Percentiles rank a stretch among this genome's conserved stretches.
Conservation (phyloP, 345 rosid genomes). For the Ricinus communis region DNA sequence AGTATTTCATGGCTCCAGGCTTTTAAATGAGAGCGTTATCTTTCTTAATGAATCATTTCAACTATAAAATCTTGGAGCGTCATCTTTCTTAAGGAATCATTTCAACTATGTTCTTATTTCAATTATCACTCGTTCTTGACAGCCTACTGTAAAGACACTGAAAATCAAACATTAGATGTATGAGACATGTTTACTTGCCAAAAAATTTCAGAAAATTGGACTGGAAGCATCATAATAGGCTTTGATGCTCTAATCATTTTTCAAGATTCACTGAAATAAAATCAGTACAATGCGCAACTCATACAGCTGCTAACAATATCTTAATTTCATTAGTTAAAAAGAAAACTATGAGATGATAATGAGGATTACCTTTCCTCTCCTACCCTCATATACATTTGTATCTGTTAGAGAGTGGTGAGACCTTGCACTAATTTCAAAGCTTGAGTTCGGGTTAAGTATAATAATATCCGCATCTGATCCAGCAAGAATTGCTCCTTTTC, state of each 20-base stretch:
- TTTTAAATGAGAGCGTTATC: not conserved
- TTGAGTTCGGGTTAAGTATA: slow-evolving; percentile 81
- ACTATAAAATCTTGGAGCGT: too few relatives aligned
- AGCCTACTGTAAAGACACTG: not conserved
- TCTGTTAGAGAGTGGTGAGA: slow-evolving; percentile 84
- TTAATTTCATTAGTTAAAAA: not conserved
- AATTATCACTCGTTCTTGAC: not conserved
- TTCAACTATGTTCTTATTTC: too few relatives aligned
- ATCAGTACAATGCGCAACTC: not conserved
- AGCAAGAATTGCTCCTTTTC: slow-evolving; percentile 86
- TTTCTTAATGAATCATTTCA: too few relatives aligned
- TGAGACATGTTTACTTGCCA: not conserved
- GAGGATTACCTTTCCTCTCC: slow-evolving; percentile 66
- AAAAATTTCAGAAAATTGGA: not conserved
- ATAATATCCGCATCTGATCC: slow-evolving; percentile 99
- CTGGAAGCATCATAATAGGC: not conserved
- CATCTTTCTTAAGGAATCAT: too few relatives aligned
- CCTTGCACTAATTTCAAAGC: slow-evolving; percentile 63
- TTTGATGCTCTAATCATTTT: not conserved
- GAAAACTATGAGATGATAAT: not conserved
- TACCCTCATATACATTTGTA: slow-evolving; percentile 83
- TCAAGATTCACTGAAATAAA: not conserved
- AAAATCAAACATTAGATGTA: too few relatives aligned
- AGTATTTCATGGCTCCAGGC: not conserved
- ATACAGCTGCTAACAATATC: not conserved